These are phyloP conservation scores for Podosphaera leucotricha DNA, from an alignment of 2,329 filamentous ascomycete genomes.

Conservation along the genomic window DNA sequence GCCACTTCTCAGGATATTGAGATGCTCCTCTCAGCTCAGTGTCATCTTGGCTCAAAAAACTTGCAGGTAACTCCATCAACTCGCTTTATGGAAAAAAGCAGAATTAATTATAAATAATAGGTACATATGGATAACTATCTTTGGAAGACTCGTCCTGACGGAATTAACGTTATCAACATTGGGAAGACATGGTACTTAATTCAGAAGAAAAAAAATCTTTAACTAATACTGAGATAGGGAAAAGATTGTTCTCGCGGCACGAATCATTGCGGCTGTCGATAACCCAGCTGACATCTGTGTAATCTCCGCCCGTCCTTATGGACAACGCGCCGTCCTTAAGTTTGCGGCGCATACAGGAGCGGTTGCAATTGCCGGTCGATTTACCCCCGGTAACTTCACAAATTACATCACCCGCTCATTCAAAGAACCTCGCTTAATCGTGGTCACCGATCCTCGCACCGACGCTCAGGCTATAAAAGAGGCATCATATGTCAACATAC, in stretches of 20 bases:
- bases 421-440: slow-evolving; percentile 99
- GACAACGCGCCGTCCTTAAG: slow-evolving; percentile 98
- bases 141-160: slow-evolving; percentile 97
- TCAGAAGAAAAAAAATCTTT: background rate
- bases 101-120: background rate
- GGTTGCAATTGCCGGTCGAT: slow-evolving; percentile 93
- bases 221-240: slow-evolving; percentile 37
- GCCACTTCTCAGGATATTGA: slow-evolving; percentile 94
- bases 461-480: slow-evolving; percentile 99
- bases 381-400: slow-evolving; percentile 99
- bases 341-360: slow-evolving; percentile 97
- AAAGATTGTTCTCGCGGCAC: slow-evolving; percentile 97
- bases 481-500: slow-evolving; percentile 99
- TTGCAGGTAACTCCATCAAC: slow-evolving; percentile 40
- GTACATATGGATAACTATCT: slow-evolving; percentile 95
- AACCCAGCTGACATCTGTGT: slow-evolving; percentile 99
- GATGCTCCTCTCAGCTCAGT: slow-evolving; percentile 94
- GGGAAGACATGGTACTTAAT: slow-evolving; percentile 83
- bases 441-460: slow-evolving; percentile 98
- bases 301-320: slow-evolving; percentile 98
- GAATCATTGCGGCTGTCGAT: slow-evolving; percentile 96
- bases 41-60: slow-evolving; percentile 97
- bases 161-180: slow-evolving; percentile 98
- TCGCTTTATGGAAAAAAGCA: background rate
- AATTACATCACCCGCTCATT: slow-evolving; percentile 99